Evolutionary conservation across 1,284 basidiomycete genomes (phyloP).

Genomic region (Psilocybe mexicana): DNA sequence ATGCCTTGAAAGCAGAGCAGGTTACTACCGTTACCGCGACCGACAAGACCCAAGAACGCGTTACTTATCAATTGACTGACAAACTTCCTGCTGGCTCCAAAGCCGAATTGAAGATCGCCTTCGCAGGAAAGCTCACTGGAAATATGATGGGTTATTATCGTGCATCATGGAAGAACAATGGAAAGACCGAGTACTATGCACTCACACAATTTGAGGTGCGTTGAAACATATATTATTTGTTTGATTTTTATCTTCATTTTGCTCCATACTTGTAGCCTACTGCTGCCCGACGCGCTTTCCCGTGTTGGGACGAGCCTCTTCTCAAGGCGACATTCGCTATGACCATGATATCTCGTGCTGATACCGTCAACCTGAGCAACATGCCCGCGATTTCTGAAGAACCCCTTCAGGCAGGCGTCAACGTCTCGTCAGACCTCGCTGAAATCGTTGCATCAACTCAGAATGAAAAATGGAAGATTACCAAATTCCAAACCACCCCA

Average conservation of each 20-base stretch:
- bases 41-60: slow-evolving; percentile 66
- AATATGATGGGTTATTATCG: slow-evolving; percentile 78
- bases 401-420: slow-evolving; percentile 35
- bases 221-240: background rate
- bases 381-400: slow-evolving; percentile 74
- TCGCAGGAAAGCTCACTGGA: slow-evolving; percentile 64
- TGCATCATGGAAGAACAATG: slow-evolving; percentile 55
- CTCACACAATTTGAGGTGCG: slow-evolving; percentile 80
- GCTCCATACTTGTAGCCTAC: slow-evolving; percentile 65
- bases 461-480: slow-evolving; percentile 72
- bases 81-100: slow-evolving; percentile 62
- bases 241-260: slow-evolving; percentile 18
- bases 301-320: slow-evolving; percentile 92
- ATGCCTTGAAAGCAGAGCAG: slow-evolving; percentile 57
- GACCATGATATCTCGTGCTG: slow-evolving; percentile 81
- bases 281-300: slow-evolving; percentile 80
- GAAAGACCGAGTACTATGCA: slow-evolving; percentile 66
- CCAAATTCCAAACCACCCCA: slow-evolving; percentile 76
- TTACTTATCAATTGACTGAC: slow-evolving; percentile 57
- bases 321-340: slow-evolving; percentile 88
- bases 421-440: slow-evolving; percentile 33
- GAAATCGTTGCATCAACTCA: slow-evolving; percentile 39
- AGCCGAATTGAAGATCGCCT: slow-evolving; percentile 62
- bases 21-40: slow-evolving; percentile 49
- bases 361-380: slow-evolving; percentile 82